phyloP scores from a whole-genome alignment of 2,329 filamentous ascomycete genomes.

The Lasiodiplodia gonubiensis region DNA sequence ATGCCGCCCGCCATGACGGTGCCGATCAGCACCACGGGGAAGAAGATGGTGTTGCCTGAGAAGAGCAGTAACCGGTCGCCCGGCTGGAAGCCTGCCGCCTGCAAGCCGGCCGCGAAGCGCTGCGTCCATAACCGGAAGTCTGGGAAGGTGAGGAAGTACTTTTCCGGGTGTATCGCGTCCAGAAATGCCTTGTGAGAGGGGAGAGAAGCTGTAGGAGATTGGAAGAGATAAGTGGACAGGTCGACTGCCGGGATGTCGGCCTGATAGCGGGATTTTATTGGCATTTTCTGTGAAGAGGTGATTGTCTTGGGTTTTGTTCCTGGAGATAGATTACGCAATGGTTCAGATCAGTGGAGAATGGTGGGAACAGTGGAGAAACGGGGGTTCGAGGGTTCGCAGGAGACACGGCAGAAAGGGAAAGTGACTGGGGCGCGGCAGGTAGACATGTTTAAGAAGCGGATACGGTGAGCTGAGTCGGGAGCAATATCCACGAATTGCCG shows the following conservation, averaged over 20 bases:
- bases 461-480: neutral
- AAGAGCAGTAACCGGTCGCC: conserved; percentile 77
- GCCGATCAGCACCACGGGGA: conserved; percentile 72
- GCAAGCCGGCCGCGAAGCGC: conserved; percentile 72
- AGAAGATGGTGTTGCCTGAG: conserved; percentile 75
- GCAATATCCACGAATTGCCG: neutral
- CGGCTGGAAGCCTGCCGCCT: conserved; percentile 65
- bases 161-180: conserved; percentile 70
- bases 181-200: conserved; percentile 59
- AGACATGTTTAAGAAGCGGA: neutral
- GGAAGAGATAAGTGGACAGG: conserved; percentile 57
- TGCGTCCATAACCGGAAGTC: conserved; percentile 74
- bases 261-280: conserved; percentile 58
- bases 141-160: conserved; percentile 67
- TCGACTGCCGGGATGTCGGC: conserved; percentile 54
- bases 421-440: neutral
- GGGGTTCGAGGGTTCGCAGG: neutral
- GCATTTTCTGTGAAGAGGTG: conserved; percentile 43
- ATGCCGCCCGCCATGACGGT: conserved; percentile 78
- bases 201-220: conserved; percentile 54
- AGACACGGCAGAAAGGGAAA: neutral
- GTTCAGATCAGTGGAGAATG: neutral
- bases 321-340: neutral
- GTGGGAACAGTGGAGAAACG: neutral
- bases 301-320: neutral